phyloP scores from a whole-genome alignment of 2,329 filamentous ascomycete genomes.

The Hypoxylon sp. region DNA sequence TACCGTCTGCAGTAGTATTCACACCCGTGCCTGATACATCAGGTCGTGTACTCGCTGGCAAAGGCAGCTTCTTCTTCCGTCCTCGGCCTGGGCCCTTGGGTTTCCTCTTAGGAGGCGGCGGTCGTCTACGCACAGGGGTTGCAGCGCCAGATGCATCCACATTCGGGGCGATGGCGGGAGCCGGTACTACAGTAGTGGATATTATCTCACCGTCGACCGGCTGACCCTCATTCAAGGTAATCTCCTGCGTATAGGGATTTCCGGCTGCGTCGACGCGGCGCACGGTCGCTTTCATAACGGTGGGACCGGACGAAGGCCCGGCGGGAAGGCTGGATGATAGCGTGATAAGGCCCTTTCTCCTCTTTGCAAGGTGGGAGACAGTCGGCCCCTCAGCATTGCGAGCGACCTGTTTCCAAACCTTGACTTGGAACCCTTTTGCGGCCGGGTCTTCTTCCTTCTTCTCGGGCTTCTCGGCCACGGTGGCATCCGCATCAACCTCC shows the following conservation, averaged over 20 bases:
- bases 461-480: constrained; percentile 63
- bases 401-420: constrained; percentile 71
- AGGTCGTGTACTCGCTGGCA: constrained; percentile 51
- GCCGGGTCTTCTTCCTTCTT: constrained; percentile 73
- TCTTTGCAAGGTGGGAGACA: constrained; percentile 69
- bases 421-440: constrained; percentile 65
- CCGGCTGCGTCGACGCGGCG: constrained; percentile 81
- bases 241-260: constrained; percentile 85
- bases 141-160: constrained; percentile 63
- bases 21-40: constrained; percentile 53
- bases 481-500: constrained; percentile 63
- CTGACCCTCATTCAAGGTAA: constrained; percentile 83
- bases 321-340: constrained; percentile 64
- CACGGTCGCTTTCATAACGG: constrained; percentile 82
- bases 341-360: constrained; percentile 70
- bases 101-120: constrained; percentile 84
- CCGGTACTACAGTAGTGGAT: constrained; percentile 66
- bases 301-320: constrained; percentile 62
- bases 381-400: constrained; percentile 66
- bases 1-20: constrained; percentile 54
- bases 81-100: constrained; percentile 82
- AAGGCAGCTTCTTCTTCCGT: constrained; percentile 75
- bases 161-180: constrained; percentile 66
- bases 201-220: constrained; percentile 84
- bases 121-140: constrained; percentile 68